These are phyloP conservation scores for Globisporangium mamillatum DNA, from an alignment of 352 stramenopile genomes.

Conservation along the genomic window DNA sequence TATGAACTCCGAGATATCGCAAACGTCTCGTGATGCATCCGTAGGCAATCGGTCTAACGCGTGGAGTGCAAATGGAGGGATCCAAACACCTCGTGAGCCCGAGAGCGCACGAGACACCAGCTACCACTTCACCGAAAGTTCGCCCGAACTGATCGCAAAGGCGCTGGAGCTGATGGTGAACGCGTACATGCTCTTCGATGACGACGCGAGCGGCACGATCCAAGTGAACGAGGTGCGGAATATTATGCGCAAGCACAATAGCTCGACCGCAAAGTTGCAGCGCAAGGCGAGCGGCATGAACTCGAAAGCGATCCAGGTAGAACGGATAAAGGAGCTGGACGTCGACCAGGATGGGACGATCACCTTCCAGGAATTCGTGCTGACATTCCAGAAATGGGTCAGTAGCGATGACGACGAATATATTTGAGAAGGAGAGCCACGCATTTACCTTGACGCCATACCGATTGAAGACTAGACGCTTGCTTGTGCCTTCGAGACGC, in stretches of 20 bases:
- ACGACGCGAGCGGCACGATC: constrained; percentile 79
- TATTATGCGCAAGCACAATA: constrained; percentile 59
- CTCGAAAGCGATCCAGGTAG: constrained; percentile 55
- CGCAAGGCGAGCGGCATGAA: constrained; percentile 55
- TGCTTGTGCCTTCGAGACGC: background rate
- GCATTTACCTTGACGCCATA: background rate
- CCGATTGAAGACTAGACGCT: background rate
- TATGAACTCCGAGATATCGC: background rate
- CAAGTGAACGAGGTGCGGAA: constrained; percentile 68
- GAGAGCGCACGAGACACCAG: constrained; percentile 21
- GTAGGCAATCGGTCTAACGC: background rate
- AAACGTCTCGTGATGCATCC: background rate
- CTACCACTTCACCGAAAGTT: constrained; percentile 21
- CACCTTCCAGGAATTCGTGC: constrained; percentile 88
- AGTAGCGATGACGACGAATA: constrained; percentile 52
- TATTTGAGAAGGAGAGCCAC: background rate
- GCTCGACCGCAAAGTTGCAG: constrained; percentile 38
- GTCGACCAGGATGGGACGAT: constrained; percentile 85
- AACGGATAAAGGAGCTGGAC: constrained; percentile 88
- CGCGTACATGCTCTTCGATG: constrained; percentile 84
- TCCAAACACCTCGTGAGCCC: constrained; percentile 12
- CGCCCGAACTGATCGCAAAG: constrained; percentile 57
- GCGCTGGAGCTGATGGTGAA: constrained; percentile 82
- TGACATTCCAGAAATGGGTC: constrained; percentile 87
- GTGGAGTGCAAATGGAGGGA: background rate